Percentiles rank a stretch among this genome's conserved stretches.
Evolutionary conservation across 192 early-diverging fungal genomes (phyloP).

Genomic region (Gonapodya sp.): DNA sequence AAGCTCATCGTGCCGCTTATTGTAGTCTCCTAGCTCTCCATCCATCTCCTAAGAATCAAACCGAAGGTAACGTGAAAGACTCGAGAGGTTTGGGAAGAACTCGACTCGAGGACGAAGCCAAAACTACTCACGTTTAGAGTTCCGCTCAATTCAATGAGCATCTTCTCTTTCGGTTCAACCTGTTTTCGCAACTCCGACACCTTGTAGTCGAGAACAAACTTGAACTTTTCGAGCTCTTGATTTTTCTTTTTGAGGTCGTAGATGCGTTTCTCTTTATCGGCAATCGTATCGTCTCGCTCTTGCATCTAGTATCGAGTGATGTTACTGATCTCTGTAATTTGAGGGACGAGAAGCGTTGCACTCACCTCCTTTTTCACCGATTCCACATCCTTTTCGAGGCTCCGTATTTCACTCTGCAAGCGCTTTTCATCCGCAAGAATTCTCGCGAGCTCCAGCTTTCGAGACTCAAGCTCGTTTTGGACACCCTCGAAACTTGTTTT

Average conservation of each 20-base stretch:
- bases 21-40: neutral
- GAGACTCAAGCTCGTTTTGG: constrained; percentile 47
- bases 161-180: constrained; percentile 48
- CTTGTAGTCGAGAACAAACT: constrained; percentile 57
- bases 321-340: neutral
- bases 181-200: constrained; percentile 55
- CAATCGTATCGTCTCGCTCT: constrained; percentile 52
- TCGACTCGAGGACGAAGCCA: neutral
- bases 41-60: neutral
- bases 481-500: constrained; percentile 54
- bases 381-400: constrained; percentile 51
- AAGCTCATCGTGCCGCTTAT: neutral
- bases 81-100: neutral
- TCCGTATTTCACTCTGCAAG: constrained; percentile 47
- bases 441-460: constrained; percentile 48
- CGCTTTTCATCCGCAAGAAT: constrained; percentile 51
- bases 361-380: constrained; percentile 51
- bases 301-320: constrained; percentile 30
- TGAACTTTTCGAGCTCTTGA: constrained; percentile 60
- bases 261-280: constrained; percentile 53
- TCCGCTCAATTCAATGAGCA: constrained; percentile 29
- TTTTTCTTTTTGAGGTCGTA: constrained; percentile 62
- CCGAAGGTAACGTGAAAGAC: too few relatives aligned
- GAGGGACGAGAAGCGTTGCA: neutral
- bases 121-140: neutral